Evolutionary conservation across 805 yeast species (phyloP).

Genomic region (Trichomonascus vanleenenianus): DNA sequence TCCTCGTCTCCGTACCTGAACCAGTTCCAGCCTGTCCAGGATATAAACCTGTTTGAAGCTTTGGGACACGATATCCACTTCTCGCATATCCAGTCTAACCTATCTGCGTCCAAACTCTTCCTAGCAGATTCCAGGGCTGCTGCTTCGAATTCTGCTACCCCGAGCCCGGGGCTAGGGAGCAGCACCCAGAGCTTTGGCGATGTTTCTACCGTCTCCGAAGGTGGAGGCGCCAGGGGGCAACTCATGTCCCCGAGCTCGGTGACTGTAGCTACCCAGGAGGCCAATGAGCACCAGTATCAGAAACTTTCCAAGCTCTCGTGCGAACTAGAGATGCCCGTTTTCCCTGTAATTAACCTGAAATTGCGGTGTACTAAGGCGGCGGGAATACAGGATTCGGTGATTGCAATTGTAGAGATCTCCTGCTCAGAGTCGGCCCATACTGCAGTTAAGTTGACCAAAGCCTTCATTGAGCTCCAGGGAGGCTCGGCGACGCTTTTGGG

Average conservation of each 20-base stretch:
- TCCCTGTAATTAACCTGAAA: conserved; percentile 37
- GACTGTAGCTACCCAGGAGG: background rate
- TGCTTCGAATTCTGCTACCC: background rate
- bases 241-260: conserved; percentile 4
- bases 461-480: conserved; percentile 19
- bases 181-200: conserved; percentile 3
- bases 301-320: conserved; percentile 6
- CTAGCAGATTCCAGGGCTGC: background rate
- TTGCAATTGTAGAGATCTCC: conserved; percentile 44
- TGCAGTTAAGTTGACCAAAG: conserved; percentile 11
- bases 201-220: background rate
- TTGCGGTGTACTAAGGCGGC: conserved; percentile 43
- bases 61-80: conserved; percentile 2
- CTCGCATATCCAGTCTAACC: background rate
- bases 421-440: conserved; percentile 34
- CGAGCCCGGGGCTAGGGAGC: background rate
- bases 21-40: conserved; percentile 43
- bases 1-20: conserved; percentile 34
- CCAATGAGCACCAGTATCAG: conserved; percentile 1
- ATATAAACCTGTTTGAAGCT: conserved; percentile 38
- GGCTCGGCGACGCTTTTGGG: conserved; percentile 19
- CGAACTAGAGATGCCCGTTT: conserved; percentile 22
- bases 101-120: background rate
- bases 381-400: conserved; percentile 36
- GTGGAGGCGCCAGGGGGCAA: no score